Evolutionary conservation across 1,284 basidiomycete genomes (phyloP), one percentile per base, ranked within the genome.

Genomic region (Testicularia cyperi): DNA sequence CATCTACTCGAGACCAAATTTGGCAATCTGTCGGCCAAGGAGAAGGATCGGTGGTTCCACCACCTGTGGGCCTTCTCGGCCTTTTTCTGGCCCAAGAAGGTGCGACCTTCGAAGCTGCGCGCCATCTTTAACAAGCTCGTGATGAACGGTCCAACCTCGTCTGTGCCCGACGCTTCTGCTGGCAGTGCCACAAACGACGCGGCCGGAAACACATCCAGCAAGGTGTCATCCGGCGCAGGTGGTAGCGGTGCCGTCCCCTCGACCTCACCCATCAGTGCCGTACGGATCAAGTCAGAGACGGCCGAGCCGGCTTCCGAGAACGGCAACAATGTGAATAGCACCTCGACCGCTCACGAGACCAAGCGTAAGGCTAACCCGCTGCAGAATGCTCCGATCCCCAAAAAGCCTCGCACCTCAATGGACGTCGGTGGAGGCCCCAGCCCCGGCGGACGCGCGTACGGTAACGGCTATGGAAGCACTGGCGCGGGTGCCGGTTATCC

Each of bases 31-130:
- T 82, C 84, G 30, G 87, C 88, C 10, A 85, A 88, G 77, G 87
- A 91, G 66, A 82, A 83, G 23, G 86, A 88, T 69, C 83, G 88
- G 73, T 94, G 90, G 89, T 83, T 88, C 66, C 85, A 91, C 68
- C 92, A 97, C 79, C 83, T 96, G 20, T 98, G 94, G 92, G 88
- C 90, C 85, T 74, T 74, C 20, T 56, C 57, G 25, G 91, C 90
- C 1, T 82, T 92, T 48, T 97, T 97, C 80, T 97, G 92, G 92
- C 92, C 92, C 4, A 90, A 92, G 80, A 90, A 92, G 79, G 71
- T 72, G 30, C 56, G 63, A 44, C 68, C 68, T 1, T 66, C 65
- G 15, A 70, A 68, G 46, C 46, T 68, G 44, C 57, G 65, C 16
- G 65, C 65, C 20, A 70, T 70, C 53, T 70, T 67, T 27, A 66